Percentiles rank a stretch among this genome's conserved stretches.
Evolutionary conservation across 768 basidiomycete genomes (phyloP).

Genomic region (Lactarius quietus): DNA sequence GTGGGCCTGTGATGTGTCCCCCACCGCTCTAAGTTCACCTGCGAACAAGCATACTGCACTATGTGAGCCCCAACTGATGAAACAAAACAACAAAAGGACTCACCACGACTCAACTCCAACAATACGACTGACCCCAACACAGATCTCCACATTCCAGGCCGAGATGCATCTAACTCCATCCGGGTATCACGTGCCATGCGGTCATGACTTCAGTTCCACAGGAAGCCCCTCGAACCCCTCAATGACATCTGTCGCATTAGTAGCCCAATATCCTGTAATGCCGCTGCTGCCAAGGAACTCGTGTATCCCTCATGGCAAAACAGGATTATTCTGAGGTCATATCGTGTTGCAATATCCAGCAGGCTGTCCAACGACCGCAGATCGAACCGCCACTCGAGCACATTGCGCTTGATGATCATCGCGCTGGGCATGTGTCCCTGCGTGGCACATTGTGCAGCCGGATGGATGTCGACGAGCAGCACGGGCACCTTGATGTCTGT

Average conservation of each 20-base stretch:
- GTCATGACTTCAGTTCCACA: too few relatives aligned
- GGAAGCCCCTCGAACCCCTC: conserved; percentile 71
- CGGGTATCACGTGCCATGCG: not conserved
- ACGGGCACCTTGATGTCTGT: conserved; percentile 52
- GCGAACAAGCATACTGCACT: not conserved
- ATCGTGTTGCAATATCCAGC: conserved; percentile 62
- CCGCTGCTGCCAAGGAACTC: conserved; percentile 67
- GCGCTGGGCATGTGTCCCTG: conserved; percentile 60
- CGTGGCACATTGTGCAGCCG: conserved; percentile 52
- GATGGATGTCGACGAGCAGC: conserved; percentile 75
- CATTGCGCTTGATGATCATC: too few relatives aligned
- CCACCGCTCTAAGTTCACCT: too few relatives aligned
- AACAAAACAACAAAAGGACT: too few relatives aligned
- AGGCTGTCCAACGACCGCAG: conserved; percentile 52
- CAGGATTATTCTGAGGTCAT: too few relatives aligned
- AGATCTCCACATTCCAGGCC: not conserved
- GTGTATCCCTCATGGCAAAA: too few relatives aligned
- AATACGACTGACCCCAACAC: not conserved
- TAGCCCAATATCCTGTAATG: conserved; percentile 70
- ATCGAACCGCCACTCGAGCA: conserved; percentile 79
- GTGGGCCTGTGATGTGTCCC: too few relatives aligned
- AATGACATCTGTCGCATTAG: conserved; percentile 74
- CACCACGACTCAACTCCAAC: too few relatives aligned
- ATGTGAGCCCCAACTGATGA: not conserved
- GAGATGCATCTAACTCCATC: not conserved